These are phyloP conservation scores for Xylariaceae sp. DNA, from an alignment of 2,329 filamentous ascomycete genomes.

Conservation along the genomic window DNA sequence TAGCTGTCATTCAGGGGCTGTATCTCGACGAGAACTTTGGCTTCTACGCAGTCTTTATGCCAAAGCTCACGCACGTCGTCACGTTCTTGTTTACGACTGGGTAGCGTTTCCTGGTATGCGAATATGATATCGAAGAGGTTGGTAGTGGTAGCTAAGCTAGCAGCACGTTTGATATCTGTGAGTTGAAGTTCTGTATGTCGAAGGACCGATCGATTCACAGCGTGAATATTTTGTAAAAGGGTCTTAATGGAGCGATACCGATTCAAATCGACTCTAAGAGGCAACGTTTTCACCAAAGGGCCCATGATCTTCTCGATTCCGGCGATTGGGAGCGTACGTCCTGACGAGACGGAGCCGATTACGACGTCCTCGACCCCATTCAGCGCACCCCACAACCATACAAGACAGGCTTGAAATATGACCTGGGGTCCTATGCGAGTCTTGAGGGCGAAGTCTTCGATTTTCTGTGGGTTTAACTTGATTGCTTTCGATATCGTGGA, in stretches of 20 bases:
- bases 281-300: slow-evolving; percentile 74
- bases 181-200: slow-evolving; percentile 61
- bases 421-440: slow-evolving; percentile 60
- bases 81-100: slow-evolving; percentile 22
- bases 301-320: slow-evolving; percentile 72
- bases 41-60: slow-evolving; percentile 70
- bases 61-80: slow-evolving; percentile 48
- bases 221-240: slow-evolving; percentile 60
- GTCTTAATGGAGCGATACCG: slow-evolving; percentile 50
- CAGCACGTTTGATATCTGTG: slow-evolving; percentile 62
- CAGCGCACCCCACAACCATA: slow-evolving; percentile 62
- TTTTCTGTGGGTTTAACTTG: slow-evolving; percentile 26
- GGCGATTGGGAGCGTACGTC: slow-evolving; percentile 66
- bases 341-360: slow-evolving; percentile 78
- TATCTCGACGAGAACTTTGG: slow-evolving; percentile 70
- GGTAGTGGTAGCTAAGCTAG: slow-evolving; percentile 49
- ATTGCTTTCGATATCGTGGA: slow-evolving; percentile 26
- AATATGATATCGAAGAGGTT: slow-evolving; percentile 73
- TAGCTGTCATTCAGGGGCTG: slow-evolving; percentile 52
- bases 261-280: slow-evolving; percentile 60
- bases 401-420: slow-evolving; percentile 69
- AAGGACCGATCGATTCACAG: slow-evolving; percentile 61
- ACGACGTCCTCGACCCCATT: slow-evolving; percentile 61
- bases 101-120: slow-evolving; percentile 76
- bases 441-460: slow-evolving; percentile 32